phyloP scores from a whole-genome alignment of 352 stramenopile species.

The Phytophthora idaei region DNA sequence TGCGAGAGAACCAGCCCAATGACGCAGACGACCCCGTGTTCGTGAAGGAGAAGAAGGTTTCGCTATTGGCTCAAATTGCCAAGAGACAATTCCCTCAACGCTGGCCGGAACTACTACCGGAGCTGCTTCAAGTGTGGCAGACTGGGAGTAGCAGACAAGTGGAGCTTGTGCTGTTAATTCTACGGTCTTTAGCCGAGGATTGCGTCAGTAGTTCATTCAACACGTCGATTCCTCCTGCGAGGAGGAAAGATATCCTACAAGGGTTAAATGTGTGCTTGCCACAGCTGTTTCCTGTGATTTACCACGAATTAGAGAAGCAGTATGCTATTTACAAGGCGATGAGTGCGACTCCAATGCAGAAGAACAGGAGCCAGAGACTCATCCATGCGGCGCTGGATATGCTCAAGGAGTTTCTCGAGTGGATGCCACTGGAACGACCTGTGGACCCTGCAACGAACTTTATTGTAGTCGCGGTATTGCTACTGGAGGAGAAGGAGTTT shows the following conservation, averaged over 20 bases:
- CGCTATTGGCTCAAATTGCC: slow-evolving; percentile 70
- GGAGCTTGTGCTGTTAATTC: slow-evolving; percentile 73
- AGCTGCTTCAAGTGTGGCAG: slow-evolving; percentile 70
- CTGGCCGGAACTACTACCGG: slow-evolving; percentile 69
- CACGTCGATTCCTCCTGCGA: slow-evolving; percentile 69
- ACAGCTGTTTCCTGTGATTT: slow-evolving; percentile 71
- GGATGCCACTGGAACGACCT: slow-evolving; percentile 74
- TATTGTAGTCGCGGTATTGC: slow-evolving; percentile 61
- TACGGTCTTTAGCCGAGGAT: slow-evolving; percentile 79
- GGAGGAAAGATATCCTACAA: slow-evolving; percentile 82
- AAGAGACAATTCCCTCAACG: slow-evolving; percentile 87
- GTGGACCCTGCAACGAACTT: slow-evolving; percentile 63
- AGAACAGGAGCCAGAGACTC: slow-evolving; percentile 51
- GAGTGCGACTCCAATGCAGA: slow-evolving; percentile 18
- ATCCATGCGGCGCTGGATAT: slow-evolving; percentile 71
- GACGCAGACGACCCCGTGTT: slow-evolving; percentile 58
- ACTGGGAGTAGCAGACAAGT: slow-evolving; percentile 48
- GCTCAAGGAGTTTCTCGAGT: slow-evolving; percentile 85
- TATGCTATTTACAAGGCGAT: slow-evolving; percentile 54
- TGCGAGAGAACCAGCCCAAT: slow-evolving; percentile 19
- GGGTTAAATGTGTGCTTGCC: slow-evolving; percentile 75
- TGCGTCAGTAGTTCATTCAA: slow-evolving; percentile 85
- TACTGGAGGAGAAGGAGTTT: slow-evolving; percentile 64
- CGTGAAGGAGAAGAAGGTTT: slow-evolving; percentile 80
- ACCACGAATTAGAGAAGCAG: slow-evolving; percentile 77